Evolutionary conservation across 2,329 filamentous ascomycete genomes (phyloP), one percentile per base, ranked within the genome.

Genomic region (Clonostachys solani): DNA sequence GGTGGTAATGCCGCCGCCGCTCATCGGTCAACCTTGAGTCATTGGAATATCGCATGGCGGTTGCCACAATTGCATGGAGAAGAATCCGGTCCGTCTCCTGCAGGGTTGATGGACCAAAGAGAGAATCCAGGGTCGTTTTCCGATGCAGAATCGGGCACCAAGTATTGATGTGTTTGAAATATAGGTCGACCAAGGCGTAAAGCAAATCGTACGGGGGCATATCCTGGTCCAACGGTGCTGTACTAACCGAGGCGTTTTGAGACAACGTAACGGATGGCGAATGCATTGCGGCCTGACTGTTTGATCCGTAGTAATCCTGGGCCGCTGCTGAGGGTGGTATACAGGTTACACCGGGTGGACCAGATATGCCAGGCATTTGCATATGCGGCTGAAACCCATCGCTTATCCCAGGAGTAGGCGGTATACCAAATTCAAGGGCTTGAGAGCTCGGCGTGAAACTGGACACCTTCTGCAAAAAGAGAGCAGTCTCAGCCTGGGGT

Each of bases 71-170:
- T 6, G 92, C 87, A 64, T 95, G 89, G 6, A 96, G 73, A 13
- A 96, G 72, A 47, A 95, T 86, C 40, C 86, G 79, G 60, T 96
- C 91, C 2, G 86, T 84, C 64, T 95, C 89, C 36, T 92, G 87
- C 3, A 94, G 71, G 2, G 84, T 80, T 0, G 84, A 81, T 2
- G 85, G 81, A 0, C 89, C 89, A 55, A 96, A 96, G 0, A 96
- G 74, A 1, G 84, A 83, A 56, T 95, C 88, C 9, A 96, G 66
- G 0, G 90, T 95, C 5, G 86, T 84, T 58, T 88, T 84, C 18
- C 89, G 82, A 65, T 96, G 89, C n/a, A 96, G 72, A 19, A 96
- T 94, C 0, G 92, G 91, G 61, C 90, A 95, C 86, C 87, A 91
- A 0, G 85, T 86, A 58, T 90, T 89, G 61, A 90, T 81, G 57